Conservation (phyloP, 306 rosid species). For the Cucumis cinereus region DNA sequence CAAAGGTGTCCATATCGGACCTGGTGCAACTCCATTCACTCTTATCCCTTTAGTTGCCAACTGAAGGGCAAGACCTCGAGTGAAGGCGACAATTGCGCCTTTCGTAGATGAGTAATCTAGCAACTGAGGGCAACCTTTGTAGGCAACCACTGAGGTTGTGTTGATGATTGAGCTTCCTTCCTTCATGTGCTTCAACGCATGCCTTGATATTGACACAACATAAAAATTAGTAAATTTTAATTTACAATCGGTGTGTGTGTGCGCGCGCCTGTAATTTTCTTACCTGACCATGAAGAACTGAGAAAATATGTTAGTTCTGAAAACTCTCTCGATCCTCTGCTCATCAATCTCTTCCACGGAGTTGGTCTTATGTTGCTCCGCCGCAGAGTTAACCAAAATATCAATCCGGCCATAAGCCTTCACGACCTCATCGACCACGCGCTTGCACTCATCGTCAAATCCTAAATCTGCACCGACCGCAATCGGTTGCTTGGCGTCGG, state of each 20-base stretch:
- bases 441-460: constrained; percentile 33
- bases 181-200: constrained; percentile 68
- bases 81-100: constrained; percentile 62
- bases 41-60: constrained; percentile 40
- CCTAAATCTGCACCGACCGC: constrained; percentile 37
- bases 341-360: constrained; percentile 30
- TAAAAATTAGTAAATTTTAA: too few species aligned
- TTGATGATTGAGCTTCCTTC: constrained; percentile 65
- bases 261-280: too few species aligned
- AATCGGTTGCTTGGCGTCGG: constrained; percentile 33
- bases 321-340: constrained; percentile 27
- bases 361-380: constrained; percentile 21
- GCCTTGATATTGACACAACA: constrained; percentile 34
- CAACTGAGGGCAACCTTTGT: constrained; percentile 28
- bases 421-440: constrained; percentile 25
- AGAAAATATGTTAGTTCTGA: constrained; percentile 46
- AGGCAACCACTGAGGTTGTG: constrained; percentile 65
- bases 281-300: constrained; percentile 44
- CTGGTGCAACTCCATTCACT: constrained; percentile 80
- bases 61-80: constrained; percentile 55
- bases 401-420: constrained; percentile 34
- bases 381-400: constrained; percentile 46
- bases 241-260: too few species aligned
- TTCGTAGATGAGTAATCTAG: constrained; percentile 59
- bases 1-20: constrained; percentile 79